Evolutionary conservation across 2,329 filamentous ascomycete genomes (phyloP).

Genomic region (Xylariales sp.): DNA sequence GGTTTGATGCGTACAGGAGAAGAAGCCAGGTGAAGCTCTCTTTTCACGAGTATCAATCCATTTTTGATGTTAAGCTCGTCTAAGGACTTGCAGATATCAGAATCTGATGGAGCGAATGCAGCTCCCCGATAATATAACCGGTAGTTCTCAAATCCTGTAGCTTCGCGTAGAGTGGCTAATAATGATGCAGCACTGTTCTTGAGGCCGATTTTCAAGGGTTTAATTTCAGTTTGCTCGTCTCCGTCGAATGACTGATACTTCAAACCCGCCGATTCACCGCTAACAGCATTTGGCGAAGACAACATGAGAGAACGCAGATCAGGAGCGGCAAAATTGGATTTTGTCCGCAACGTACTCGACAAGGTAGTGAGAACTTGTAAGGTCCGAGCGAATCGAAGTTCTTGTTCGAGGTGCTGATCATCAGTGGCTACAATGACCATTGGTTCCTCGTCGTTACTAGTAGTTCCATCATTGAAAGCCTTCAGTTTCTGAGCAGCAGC

Average conservation of each 20-base stretch:
- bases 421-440: constrained; percentile 64
- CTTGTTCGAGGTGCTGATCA: constrained; percentile 63
- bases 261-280: constrained; percentile 73
- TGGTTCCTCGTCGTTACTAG: constrained; percentile 61
- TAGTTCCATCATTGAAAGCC: constrained; percentile 56
- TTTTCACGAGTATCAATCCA: constrained; percentile 74
- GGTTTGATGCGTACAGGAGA: constrained; percentile 59
- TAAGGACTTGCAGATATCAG: constrained; percentile 70
- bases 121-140: constrained; percentile 77
- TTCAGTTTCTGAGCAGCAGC: constrained; percentile 70
- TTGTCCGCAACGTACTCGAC: constrained; percentile 71
- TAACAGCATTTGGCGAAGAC: constrained; percentile 62
- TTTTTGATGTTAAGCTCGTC: constrained; percentile 74
- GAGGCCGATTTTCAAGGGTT: constrained; percentile 72
- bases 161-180: constrained; percentile 72
- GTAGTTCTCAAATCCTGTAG: constrained; percentile 81
- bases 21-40: constrained; percentile 61
- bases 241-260: constrained; percentile 81
- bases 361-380: constrained; percentile 76
- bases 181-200: constrained; percentile 78
- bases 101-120: constrained; percentile 70
- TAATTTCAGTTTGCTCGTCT: constrained; percentile 67
- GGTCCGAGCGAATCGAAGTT: constrained; percentile 75
- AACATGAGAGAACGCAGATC: constrained; percentile 66
- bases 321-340: constrained; percentile 69